phyloP scores from a whole-genome alignment of 1,139 yeast species.

The Neolecta irregularis region DNA sequence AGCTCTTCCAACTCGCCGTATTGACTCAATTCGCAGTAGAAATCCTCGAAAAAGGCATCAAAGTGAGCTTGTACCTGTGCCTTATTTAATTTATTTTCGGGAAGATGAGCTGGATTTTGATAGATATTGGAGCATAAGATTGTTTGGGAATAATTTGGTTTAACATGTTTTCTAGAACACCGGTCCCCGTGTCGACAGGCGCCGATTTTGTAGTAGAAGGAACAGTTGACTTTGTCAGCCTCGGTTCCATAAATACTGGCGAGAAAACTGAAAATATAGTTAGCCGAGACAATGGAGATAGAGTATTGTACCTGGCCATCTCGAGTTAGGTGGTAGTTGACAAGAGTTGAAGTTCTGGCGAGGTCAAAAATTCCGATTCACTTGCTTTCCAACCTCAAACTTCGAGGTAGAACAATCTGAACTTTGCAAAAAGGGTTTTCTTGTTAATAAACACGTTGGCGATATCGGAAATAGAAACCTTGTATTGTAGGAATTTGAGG shows the following conservation, averaged over 20 bases:
- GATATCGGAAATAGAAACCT: too few species aligned
- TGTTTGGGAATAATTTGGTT: conserved; percentile 54
- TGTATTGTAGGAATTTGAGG: too few species aligned
- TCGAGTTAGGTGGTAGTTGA: too few species aligned
- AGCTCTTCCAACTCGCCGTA: conserved; percentile 47
- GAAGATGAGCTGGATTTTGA: conserved; percentile 39
- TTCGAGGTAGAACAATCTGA: too few species aligned
- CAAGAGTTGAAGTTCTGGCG: too few species aligned
- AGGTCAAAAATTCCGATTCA: too few species aligned
- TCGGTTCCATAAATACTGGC: conserved; percentile 31
- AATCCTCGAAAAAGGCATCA: conserved; percentile 56
- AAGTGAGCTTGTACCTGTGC: conserved; percentile 38
- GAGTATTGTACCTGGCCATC: too few species aligned
- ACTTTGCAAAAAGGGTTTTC: too few species aligned
- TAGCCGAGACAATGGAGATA: too few species aligned
- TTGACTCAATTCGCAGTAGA: conserved; percentile 49
- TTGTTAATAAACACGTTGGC: too few species aligned
- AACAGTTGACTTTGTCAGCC: conserved; percentile 27
- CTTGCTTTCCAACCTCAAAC: too few species aligned
- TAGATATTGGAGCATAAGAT: conserved; percentile 55
- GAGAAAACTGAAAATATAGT: too few species aligned
- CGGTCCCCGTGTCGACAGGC: conserved; percentile 89
- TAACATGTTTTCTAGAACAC: conserved; percentile 62
- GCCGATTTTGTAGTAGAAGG: conserved; percentile 42
- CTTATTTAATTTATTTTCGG: conserved; percentile 19